Base-by-base conservation (phyloP, 768 basidiomycete genomes). In the Mycena indigotica region DNA sequence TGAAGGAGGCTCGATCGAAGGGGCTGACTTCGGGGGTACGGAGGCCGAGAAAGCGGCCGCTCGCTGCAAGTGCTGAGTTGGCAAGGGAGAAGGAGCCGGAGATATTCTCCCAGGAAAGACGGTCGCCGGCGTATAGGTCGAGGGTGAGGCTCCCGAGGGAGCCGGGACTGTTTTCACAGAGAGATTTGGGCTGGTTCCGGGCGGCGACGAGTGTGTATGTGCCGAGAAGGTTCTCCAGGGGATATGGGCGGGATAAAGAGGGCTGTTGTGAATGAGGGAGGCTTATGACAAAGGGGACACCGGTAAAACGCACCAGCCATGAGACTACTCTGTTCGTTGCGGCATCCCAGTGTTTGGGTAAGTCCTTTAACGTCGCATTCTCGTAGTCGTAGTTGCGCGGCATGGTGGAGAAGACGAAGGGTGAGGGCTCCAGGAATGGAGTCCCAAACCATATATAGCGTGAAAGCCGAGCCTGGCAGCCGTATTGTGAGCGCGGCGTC, bases 201-300 rank as follows among this genome's bases (percentile, higher is more conserved):
- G 54, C 26, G 26, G 52, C 49, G 1, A 59, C 53, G 28, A 59
- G 50, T 2, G 8, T 19, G 39, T 59, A 59, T 19, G 57, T 54
- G 12, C 57, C 53, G 28, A 59, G 16, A 6, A 57, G 5, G 3
- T 15, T 4, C 19, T 52, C 40, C 3, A 57, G 3, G n/a, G 56
- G 28, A 28, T 57, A 35, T 16, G 28, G 4, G 3, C 17, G 23
- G 8, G 15, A 5, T 16, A 39, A 35, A 17, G n/a, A 52, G 2
- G 56, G 56, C 56, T 57, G 25, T 17, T 8, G 39, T 19, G 19
- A 23, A 44, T 16, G 16, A n/a, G 28, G 38, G n/a, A 17, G 15
- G 16, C 25, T 12, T 15, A 6, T 35, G 5, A 23, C 13, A 17
- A 53, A 6, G 5, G 6, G 8, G 23, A 24, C 4, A n/a, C 23